Base-by-base conservation (phyloP, 129 eudicot species). In the Apium graveolens region DNA sequence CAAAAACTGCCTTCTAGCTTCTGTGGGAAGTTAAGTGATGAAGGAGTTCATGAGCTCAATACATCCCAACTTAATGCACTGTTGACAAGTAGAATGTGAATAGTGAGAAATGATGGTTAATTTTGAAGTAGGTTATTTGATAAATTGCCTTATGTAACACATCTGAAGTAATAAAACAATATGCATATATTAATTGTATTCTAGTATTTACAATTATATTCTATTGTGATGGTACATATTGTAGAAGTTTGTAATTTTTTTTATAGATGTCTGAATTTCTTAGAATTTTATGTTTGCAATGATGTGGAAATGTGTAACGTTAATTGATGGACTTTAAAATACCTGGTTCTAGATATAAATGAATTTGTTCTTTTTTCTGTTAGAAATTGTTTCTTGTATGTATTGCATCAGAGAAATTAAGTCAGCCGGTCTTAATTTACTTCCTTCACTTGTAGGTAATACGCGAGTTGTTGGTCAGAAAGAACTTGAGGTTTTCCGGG, bases 381-480 rank as follows among this genome's bases (percentile, higher is more conserved):
- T 17, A 49, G 18, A 16, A 20, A 18, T 18, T 49, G n/a, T 49
- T 49, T 17, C 1, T 49, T 49, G 57, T 17, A 49, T 18, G 57
- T 49, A 17, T 49, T 17, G 57, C 57, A 49, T 49, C 57, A 49
- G 5, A 18, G 57, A 18, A 49, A 49, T 18, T 49, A 49, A 5
- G n/a, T 18, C n/a, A 17, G 18, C 57, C 42, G 9, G 31, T 14
- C 27, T 21, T 16, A 37, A 7, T 17, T 70, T 70, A 32, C 42
- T 70, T 10, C n/a, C 42, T 71, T 39, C 29, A 74, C 14, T 6
- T 74, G 41, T 74, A 74, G 76, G 76, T 43, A 73, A 73, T 42
- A 73, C 76, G 5, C 76, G 76, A 10, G 76, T 71, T 41, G 76
- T 71, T 71, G 45, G 45, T 71, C 76, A 71, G 76, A 71, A 71